Base-by-base conservation (phyloP, 306 rosid species). In the Rosa lucieae region DNA sequence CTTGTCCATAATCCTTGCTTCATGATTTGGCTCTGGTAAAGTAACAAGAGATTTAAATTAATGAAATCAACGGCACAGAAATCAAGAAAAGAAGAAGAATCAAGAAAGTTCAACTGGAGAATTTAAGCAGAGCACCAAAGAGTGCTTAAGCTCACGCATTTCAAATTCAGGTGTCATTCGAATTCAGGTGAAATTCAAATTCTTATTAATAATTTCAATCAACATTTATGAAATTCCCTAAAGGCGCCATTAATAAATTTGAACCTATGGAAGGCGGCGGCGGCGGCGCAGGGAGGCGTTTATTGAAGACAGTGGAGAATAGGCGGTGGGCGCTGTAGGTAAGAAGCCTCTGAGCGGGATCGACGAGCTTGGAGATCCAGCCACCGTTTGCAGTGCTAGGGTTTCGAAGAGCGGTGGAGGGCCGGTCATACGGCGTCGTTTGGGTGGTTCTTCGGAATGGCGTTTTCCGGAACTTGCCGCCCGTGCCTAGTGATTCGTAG, bases 321-420 rank as follows among this genome's bases (percentile, higher is more conserved):
- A 95, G 77, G 77, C 86, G 79, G 74, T 88, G 90, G 7, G 98
- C 98, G 43, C 94, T 77, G 15, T 82, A 68, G 73, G 85, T 49
- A 80, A 95, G 88, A 65, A 95, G 88, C 77, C 90, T 81, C 58
- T 95, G 99, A 20, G 98, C 98, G 14, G 99, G 99, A 93, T 93
- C 96, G 71, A 93, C 91, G 8, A 94, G 83, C 86, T 90, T 92
- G 46, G 96, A 91, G 74, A 95, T 73, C 99, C 99, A 95, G 14
- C 97, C 96, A 26, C 80, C 78, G 21, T 48, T 63, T 21, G 70
- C n/a, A 12, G 56, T 71, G 72, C 48, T 62, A 73, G 93, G 85
- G 89, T 87, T 91, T 74, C 93, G 79, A 10, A 92, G 73, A 26
- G 89, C 79, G 0, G 79, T 39, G 21, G 90, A 88, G 3, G 96